phyloP scores from a whole-genome alignment of 2,329 filamentous ascomycete species.

The Colletotrichum sp. region DNA sequence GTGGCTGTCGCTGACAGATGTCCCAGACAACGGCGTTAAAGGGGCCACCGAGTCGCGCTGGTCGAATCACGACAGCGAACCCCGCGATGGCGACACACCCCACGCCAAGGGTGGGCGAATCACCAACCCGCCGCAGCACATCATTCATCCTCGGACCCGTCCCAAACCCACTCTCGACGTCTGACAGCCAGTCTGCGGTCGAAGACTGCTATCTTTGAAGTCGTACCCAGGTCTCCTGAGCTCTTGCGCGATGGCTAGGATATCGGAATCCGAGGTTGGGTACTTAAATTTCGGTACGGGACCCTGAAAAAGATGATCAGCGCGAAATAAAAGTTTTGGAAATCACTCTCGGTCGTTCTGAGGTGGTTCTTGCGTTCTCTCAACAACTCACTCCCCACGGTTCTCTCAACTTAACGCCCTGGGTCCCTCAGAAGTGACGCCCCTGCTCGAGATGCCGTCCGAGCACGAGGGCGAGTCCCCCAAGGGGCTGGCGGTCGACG shows the following conservation, averaged over 20 bases:
- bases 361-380: background rate
- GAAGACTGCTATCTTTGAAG: background rate
- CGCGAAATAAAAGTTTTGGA: background rate
- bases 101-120: constrained; percentile 16
- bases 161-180: background rate
- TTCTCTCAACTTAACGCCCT: background rate
- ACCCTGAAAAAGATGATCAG: background rate
- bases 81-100: constrained; percentile 22
- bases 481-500: constrained; percentile 5
- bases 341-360: background rate
- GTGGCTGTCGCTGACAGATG: background rate
- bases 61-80: constrained; percentile 18
- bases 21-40: background rate
- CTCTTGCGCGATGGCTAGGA: constrained; percentile 11
- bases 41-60: background rate
- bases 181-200: background rate
- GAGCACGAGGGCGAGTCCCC: constrained; percentile 13
- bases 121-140: constrained; percentile 15
- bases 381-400: background rate
- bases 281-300: constrained; percentile 13
- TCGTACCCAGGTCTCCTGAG: background rate
- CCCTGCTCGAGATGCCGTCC: constrained; percentile 14
- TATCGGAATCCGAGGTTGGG: constrained; percentile 1
- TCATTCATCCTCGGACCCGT: background rate
- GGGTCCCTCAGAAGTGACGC: constrained; percentile 13